These are phyloP conservation scores for Penicillium hesseltinei DNA, from an alignment of 2,329 filamentous ascomycete species.

Conservation along the genomic window DNA sequence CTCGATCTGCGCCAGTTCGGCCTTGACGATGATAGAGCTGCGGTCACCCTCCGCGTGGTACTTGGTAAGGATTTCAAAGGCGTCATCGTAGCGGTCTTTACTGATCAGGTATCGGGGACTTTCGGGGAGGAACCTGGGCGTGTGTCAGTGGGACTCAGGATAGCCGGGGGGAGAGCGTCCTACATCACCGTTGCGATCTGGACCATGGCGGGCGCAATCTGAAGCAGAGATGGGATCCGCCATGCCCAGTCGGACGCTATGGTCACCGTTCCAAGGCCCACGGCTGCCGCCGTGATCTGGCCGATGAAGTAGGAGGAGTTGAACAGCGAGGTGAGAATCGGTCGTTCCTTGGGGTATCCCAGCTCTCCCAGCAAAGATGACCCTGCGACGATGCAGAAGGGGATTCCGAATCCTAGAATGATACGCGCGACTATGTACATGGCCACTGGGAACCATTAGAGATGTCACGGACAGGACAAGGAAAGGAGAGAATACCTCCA, in stretches of 20 bases:
- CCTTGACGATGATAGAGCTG: constrained; percentile 54
- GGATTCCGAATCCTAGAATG: constrained; percentile 62
- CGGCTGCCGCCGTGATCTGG: constrained; percentile 29
- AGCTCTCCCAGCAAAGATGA: constrained; percentile 60
- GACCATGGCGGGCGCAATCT: constrained; percentile 34
- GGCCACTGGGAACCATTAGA: constrained; percentile 36
- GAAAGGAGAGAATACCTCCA: constrained; percentile 36
- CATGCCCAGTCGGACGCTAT: constrained; percentile 44
- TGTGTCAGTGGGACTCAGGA: neutral
- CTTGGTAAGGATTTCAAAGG: constrained; percentile 32
- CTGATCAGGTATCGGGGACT: constrained; percentile 28
- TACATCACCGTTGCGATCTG: constrained; percentile 28
- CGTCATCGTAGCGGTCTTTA: constrained; percentile 29
- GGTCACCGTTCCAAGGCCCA: constrained; percentile 31
- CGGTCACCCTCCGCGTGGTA: constrained; percentile 55
- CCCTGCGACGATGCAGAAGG: constrained; percentile 59
- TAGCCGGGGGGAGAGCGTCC: neutral
- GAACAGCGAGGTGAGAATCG: constrained; percentile 60
- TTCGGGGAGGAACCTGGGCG: constrained; percentile 27
- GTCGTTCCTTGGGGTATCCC: constrained; percentile 60
- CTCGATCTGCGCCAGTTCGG: constrained; percentile 61
- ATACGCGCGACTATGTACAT: constrained; percentile 63
- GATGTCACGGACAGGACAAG: neutral
- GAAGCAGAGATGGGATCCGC: constrained; percentile 49
- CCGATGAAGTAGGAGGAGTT: constrained; percentile 49